phyloP scores from a whole-genome alignment of 306 rosid genomes.

The Castanopsis chinensis region DNA sequence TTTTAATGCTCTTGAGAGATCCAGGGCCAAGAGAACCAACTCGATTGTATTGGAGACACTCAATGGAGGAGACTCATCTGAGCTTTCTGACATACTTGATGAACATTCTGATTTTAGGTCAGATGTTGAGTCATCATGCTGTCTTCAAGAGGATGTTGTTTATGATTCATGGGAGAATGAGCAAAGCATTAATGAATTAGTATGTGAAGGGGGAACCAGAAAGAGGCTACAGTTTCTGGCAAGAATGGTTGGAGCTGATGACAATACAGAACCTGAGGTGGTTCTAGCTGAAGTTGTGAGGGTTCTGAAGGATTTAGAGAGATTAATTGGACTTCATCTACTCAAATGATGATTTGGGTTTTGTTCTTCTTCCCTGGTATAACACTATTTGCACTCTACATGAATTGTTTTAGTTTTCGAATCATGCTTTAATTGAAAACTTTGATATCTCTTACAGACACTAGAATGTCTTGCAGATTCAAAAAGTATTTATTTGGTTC shows the following conservation, averaged over 20 bases:
- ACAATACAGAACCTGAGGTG: conserved; percentile 20
- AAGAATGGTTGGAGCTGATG: conserved; percentile 40
- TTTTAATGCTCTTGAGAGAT: too few species aligned
- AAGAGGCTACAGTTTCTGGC: conserved; percentile 39
- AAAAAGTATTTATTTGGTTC: too few species aligned
- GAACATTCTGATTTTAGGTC: conserved; percentile 16
- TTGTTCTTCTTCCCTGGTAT: background rate
- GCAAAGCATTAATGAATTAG: conserved; percentile 14
- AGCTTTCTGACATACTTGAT: background rate
- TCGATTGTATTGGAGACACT: background rate
- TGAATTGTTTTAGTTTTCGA: too few species aligned
- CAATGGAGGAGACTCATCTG: conserved; percentile 6
- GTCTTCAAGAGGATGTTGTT: background rate
- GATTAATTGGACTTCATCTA: background rate
- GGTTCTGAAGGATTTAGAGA: too few species aligned
- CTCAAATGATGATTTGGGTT: background rate
- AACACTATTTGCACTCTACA: background rate
- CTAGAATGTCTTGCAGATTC: too few species aligned
- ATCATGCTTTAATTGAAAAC: too few species aligned
- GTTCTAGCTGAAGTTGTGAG: conserved; percentile 40
- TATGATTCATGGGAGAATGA: background rate
- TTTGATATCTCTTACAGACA: too few species aligned
- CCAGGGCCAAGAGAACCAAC: too few species aligned
- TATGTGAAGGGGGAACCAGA: conserved; percentile 25
- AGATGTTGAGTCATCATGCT: background rate